Conservation (phyloP, 1,284 basidiomycete species). For the Vanrija sp. region DNA sequence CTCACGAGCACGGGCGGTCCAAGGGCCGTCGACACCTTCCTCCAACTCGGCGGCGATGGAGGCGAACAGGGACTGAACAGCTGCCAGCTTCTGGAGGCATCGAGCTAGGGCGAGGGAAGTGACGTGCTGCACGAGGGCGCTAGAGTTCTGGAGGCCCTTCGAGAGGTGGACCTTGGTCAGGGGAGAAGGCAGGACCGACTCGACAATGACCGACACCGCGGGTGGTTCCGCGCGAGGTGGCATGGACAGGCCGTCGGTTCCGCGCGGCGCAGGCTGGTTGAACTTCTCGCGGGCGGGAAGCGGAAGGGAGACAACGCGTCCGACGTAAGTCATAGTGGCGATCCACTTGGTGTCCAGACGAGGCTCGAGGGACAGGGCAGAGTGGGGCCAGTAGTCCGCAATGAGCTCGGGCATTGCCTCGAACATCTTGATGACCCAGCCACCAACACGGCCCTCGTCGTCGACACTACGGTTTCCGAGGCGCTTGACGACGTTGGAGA, state of each 20-base stretch:
- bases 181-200: slow-evolving; percentile 69
- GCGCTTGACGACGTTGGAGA: slow-evolving; percentile 67
- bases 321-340: slow-evolving; percentile 76
- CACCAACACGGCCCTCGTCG: slow-evolving; percentile 72
- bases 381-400: slow-evolving; percentile 71
- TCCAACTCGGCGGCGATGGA: slow-evolving; percentile 58
- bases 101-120: slow-evolving; percentile 69
- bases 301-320: slow-evolving; percentile 68
- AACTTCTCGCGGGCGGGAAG: slow-evolving; percentile 63
- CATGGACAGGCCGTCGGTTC: slow-evolving; percentile 34
- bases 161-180: slow-evolving; percentile 67
- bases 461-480: slow-evolving; percentile 68
- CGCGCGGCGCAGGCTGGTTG: slow-evolving; percentile 34
- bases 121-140: slow-evolving; percentile 74
- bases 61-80: slow-evolving; percentile 56
- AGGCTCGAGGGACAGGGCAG: slow-evolving; percentile 74
- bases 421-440: slow-evolving; percentile 73
- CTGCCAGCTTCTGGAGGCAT: slow-evolving; percentile 65
- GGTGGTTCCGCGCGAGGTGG: slow-evolving; percentile 67
- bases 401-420: slow-evolving; percentile 80
- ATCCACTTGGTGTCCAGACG: slow-evolving; percentile 85
- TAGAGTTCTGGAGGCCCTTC: slow-evolving; percentile 68
- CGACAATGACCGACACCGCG: slow-evolving; percentile 62
- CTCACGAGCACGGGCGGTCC: slow-evolving; percentile 61
- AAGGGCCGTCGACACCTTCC: slow-evolving; percentile 58